Evolutionary conservation across 345 rosid species (phyloP).

Genomic region (Luvunga scandens): DNA sequence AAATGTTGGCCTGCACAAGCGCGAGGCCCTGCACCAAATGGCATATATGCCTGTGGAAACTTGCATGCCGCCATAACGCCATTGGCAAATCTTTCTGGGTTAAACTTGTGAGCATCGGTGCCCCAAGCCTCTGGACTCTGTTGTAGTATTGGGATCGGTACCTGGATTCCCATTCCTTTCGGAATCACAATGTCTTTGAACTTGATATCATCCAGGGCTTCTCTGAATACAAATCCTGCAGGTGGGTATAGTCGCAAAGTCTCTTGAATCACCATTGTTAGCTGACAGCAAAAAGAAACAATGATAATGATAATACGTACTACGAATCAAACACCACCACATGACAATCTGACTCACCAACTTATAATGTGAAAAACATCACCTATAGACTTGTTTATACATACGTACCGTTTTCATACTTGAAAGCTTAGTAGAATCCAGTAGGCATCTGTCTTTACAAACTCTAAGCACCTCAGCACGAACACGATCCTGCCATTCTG

Average conservation of each 20-base stretch:
- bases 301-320: no score
- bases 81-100: slow-evolving; percentile 43
- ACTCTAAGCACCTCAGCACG: slow-evolving; percentile 34
- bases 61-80: slow-evolving; percentile 47
- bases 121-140: slow-evolving; percentile 43
- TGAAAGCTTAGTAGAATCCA: slow-evolving; percentile 21
- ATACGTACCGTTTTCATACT: slow-evolving; percentile 30
- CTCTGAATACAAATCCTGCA: slow-evolving; percentile 22
- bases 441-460: slow-evolving; percentile 13
- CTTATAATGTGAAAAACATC: neutral
- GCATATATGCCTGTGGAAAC: slow-evolving; percentile 42
- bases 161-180: slow-evolving; percentile 28
- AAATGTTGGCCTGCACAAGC: slow-evolving; percentile 46
- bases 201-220: slow-evolving; percentile 27
- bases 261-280: slow-evolving; percentile 41
- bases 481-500: slow-evolving; percentile 47
- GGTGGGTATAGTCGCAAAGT: slow-evolving; percentile 44
- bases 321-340: no score
- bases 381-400: neutral
- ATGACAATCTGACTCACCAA: neutral
- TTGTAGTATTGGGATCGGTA: slow-evolving; percentile 38
- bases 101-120: slow-evolving; percentile 33
- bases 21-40: slow-evolving; percentile 46
- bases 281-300: slow-evolving; percentile 2
- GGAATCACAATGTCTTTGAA: slow-evolving; percentile 38